phyloP scores from a whole-genome alignment of 2,329 filamentous ascomycete genomes.

The Didymella exigua region DNA sequence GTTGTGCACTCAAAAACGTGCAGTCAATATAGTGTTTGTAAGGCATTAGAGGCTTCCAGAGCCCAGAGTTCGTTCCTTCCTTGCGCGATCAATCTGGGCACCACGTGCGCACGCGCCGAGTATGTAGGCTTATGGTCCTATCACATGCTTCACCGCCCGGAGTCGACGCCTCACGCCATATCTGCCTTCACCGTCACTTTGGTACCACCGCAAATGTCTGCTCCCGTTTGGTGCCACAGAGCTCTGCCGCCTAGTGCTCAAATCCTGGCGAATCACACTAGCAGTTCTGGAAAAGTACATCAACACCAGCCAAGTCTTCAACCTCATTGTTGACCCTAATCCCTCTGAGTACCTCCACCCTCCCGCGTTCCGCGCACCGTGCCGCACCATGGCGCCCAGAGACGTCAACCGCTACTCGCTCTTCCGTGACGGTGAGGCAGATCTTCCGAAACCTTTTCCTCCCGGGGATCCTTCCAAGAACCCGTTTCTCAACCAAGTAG shows the following conservation, averaged over 20 bases:
- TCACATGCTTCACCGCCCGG: not conserved
- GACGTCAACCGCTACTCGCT: slow-evolving; percentile 35
- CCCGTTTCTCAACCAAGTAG: slow-evolving; percentile 32
- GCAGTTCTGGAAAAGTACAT: not conserved
- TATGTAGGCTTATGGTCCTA: not conserved
- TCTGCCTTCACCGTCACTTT: slow-evolving; percentile 11
- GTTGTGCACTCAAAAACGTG: no score
- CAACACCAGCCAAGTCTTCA: not conserved
- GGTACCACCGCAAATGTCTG: slow-evolving; percentile 9
- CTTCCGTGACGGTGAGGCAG: slow-evolving; percentile 23
- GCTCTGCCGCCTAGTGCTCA: slow-evolving; percentile 9
- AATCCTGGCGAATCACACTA: not conserved
- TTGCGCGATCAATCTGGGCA: no score
- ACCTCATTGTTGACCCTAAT: not conserved
- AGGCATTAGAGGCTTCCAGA: no score
- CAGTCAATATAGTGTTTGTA: no score
- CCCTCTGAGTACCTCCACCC: not conserved
- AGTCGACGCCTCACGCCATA: not conserved
- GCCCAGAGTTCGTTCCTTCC: no score
- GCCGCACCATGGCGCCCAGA: slow-evolving; percentile 21
- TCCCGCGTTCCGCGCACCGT: no score
- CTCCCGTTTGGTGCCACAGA: slow-evolving; percentile 8
- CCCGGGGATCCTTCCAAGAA: slow-evolving; percentile 16
- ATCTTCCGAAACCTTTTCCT: slow-evolving; percentile 1
- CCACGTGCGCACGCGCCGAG: not conserved